Percentiles rank a stretch among this genome's conserved stretches.
phyloP scores from a whole-genome alignment of 169 alveolate genomes.

The Plasmodium relictum region DNA sequence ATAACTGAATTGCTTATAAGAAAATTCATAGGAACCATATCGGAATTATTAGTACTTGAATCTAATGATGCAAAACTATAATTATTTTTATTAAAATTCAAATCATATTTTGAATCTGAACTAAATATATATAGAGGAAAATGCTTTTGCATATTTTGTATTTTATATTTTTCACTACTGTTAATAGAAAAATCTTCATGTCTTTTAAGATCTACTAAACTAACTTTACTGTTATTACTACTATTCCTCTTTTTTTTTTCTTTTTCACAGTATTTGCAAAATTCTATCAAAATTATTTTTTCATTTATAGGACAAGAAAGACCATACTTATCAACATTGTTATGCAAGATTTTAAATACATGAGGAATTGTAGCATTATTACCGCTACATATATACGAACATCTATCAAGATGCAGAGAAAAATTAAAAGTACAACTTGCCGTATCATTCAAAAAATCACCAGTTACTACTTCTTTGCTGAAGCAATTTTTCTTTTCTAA shows the following conservation, averaged over 20 bases:
- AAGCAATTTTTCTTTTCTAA: no score
- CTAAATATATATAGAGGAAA: neutral
- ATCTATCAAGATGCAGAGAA: no score
- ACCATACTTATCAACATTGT: no score
- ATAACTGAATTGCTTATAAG: neutral
- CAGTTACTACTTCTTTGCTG: no score
- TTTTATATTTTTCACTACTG: neutral
- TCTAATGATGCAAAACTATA: neutral
- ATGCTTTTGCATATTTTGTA: conserved; percentile 9
- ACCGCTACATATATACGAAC: no score
- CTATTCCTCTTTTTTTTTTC: neutral
- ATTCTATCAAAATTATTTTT: neutral
- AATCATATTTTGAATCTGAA: neutral
- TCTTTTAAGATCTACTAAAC: neutral
- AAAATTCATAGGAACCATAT: conserved; percentile 33
- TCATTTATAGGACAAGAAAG: neutral
- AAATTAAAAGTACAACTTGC: no score
- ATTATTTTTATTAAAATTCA: neutral
- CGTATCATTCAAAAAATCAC: no score
- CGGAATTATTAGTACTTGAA: neutral
- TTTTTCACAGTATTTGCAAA: neutral
- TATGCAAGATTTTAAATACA: no score
- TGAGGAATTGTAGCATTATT: no score
- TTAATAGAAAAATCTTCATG: neutral
- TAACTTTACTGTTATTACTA: neutral